Conservation (phyloP, 2,329 filamentous ascomycete species). For the Trichoderma sp. region DNA sequence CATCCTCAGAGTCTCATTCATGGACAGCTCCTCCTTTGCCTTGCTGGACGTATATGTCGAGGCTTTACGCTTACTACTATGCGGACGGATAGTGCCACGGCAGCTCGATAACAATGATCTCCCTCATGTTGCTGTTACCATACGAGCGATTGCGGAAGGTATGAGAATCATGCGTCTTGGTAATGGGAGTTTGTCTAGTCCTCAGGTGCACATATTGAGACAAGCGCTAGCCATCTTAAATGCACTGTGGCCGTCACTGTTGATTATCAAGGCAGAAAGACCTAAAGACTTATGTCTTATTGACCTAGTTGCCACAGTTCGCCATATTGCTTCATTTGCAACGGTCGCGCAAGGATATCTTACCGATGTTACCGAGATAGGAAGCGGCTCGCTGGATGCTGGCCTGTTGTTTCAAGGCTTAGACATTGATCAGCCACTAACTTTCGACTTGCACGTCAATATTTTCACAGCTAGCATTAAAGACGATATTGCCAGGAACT, state of each 20-base stretch:
- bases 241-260: slow-evolving; percentile 31
- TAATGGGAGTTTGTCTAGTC: slow-evolving; percentile 22
- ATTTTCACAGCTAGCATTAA: slow-evolving; percentile 43
- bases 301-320: slow-evolving; percentile 22
- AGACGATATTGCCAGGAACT: slow-evolving; percentile 45
- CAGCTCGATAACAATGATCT: slow-evolving; percentile 37
- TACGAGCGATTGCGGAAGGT: slow-evolving; percentile 32
- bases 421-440: background rate
- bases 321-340: slow-evolving; percentile 22
- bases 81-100: slow-evolving; percentile 33
- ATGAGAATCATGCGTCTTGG: slow-evolving; percentile 28
- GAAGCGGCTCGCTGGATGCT: slow-evolving; percentile 21
- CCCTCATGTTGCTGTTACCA: slow-evolving; percentile 31
- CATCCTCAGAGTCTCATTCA: slow-evolving; percentile 41
- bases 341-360: slow-evolving; percentile 24
- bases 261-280: slow-evolving; percentile 22
- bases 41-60: slow-evolving; percentile 50
- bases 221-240: slow-evolving; percentile 32
- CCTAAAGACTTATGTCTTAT: slow-evolving; percentile 20
- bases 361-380: slow-evolving; percentile 21
- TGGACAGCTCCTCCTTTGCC: slow-evolving; percentile 40
- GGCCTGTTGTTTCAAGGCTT: slow-evolving; percentile 26
- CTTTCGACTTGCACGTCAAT: slow-evolving; percentile 32
- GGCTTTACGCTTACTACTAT: slow-evolving; percentile 40
- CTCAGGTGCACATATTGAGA: slow-evolving; percentile 30